Evolutionary conservation across 768 basidiomycete species (phyloP).

Genomic region (Omphalotus guepiniiformis): DNA sequence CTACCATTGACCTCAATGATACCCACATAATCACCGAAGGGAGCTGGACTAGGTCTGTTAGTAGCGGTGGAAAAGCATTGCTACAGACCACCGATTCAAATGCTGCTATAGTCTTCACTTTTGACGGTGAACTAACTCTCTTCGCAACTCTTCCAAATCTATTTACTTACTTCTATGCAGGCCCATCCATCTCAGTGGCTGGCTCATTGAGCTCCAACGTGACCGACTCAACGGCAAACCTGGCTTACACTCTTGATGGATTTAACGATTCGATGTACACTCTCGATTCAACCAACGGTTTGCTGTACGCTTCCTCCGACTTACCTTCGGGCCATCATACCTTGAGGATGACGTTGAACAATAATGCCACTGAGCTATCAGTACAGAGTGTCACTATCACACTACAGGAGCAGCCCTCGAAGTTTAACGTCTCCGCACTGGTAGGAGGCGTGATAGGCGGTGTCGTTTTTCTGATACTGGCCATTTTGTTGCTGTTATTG

Average conservation of each 20-base stretch:
- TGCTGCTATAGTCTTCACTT: conserved; percentile 17
- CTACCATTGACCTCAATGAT: neutral
- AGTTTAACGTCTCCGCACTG: conserved; percentile 8
- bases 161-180: conserved; percentile 1
- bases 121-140: conserved; percentile 13
- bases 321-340: conserved; percentile 14
- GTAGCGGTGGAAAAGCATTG: neutral
- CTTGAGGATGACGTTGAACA: conserved; percentile 14
- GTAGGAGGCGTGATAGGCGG: conserved; percentile 11
- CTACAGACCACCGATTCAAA: conserved; percentile 11
- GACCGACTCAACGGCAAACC: neutral
- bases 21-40: neutral
- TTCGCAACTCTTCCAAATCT: neutral
- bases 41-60: neutral
- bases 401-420: neutral
- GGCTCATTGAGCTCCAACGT: conserved; percentile 7
- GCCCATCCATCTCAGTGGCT: conserved; percentile 12
- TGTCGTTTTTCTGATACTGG: neutral
- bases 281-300: conserved; percentile 11
- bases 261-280: conserved; percentile 10
- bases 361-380: conserved; percentile 13
- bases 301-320: conserved; percentile 15
- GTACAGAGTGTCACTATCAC: conserved; percentile 14
- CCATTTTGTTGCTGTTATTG: neutral
- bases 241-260: conserved; percentile 16